Evolutionary conservation across 2,329 filamentous ascomycete genomes (phyloP), one percentile per base, ranked within the genome.

Genomic region (Fusarium sp.): DNA sequence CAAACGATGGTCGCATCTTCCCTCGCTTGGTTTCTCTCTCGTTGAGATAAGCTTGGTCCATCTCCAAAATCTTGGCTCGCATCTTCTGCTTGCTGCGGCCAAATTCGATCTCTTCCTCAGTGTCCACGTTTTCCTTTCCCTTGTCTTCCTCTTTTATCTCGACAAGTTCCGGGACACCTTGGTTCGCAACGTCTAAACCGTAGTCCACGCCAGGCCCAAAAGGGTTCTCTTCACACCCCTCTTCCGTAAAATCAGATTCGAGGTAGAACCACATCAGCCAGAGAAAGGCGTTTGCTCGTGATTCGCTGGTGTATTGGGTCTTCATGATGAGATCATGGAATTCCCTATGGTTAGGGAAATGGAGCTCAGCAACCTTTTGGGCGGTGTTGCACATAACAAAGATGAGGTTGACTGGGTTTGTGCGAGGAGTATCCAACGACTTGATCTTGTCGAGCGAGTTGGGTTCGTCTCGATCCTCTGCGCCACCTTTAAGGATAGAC

Each of bases 211-310:
- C 88, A 10, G 81, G 74, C 0, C 95, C 95, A 70, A 97, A 99
- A 0, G 95, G 95, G 71, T 99, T 99, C 68, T 91, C 89, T 43
- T 92, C 84, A 40, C 92, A 94, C 53, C 91, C 92, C 70, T 97
- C 91, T 68, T 90, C 88, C 0, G 91, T 91, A 68, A 97, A 98
- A 74, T 97, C 92, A 26, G 93, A 97, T 75, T 99, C 95, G 15
- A 99, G 84, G 73, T 99, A 98, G 82, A 95, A 97, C 95, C 95
- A 99, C 88, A 99, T 96, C 63, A 99, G 81, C 95, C 95, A 99
- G 19, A 99, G 79, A 69, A 99, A 99, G 1, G 94, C 94, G 40
- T 81, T 88, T 1, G 95, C 93, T 62, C 95, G 87, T 61, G 92
- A 96, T 67, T 83, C 79, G 76, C 93, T 98, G 54, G 89, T 92